Evolutionary conservation across 2,329 filamentous ascomycete species (phyloP), one percentile per base, ranked within the genome.

Genomic region (Colletotrichum neosansevieriae): DNA sequence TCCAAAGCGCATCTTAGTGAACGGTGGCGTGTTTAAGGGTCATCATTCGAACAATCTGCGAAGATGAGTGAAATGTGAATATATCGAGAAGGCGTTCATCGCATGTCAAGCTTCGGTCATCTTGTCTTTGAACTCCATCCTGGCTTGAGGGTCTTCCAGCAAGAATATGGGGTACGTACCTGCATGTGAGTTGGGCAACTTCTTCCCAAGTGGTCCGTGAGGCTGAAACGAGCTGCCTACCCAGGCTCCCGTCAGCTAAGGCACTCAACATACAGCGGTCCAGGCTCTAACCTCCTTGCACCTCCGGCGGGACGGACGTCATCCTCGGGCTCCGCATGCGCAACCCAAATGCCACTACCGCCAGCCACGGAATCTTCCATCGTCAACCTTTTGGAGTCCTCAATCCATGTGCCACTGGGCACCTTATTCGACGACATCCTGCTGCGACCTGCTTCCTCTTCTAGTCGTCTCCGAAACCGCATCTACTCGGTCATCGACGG

Each of bases 281-380:
- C 63, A 58, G 45, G 50, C 45, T 58, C 61, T 60, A 60, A 53
- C 42, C 49, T 44, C 54, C 42, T 56, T 63, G 24, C 32, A 40
- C 45, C 13, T 38, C 45, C 49, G 53, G 60, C 54, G 38, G 62
- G 62, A 59, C 54, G 66, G 49, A 69, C 66, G 66, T 69, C 66
- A 69, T 69, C 58, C 29, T 66, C 24, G 36, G 61, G 66, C 66
- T 64, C 54, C 47, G 66, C 42, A 56, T 56, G 51, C 17, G 49
- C 49, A 58, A 66, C 50, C 66, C 62, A 51, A 57, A 69, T 66
- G 24, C 66, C 49, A 21, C 34, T 69, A 54, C 61, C 21, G 47
- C 65, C 47, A 69, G 66, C 66, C 40, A 59, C 66, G 19, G 40
- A 61, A 29, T 66, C 42, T 36, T 7, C 10, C 29, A 54, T 53